Evolutionary conservation across 1,284 basidiomycete species (phyloP).

Genomic region (Naganishia cerealis): DNA sequence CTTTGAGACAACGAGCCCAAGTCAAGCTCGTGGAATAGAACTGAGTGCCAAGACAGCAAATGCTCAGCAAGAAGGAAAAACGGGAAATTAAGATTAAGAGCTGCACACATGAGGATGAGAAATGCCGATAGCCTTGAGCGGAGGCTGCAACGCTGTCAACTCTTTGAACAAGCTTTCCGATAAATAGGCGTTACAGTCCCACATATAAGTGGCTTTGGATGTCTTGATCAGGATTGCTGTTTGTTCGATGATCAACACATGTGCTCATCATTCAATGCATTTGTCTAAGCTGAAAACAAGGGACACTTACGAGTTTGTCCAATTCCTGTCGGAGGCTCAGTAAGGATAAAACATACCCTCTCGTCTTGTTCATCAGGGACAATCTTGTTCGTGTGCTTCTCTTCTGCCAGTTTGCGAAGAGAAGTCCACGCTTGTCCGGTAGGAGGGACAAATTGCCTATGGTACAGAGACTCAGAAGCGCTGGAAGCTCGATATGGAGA

Average conservation of each 20-base stretch:
- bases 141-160: constrained; percentile 38
- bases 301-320: constrained; percentile 49
- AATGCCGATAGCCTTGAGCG: constrained; percentile 50
- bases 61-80: not conserved
- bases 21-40: constrained; percentile 52
- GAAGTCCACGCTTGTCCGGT: constrained; percentile 48
- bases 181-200: constrained; percentile 51
- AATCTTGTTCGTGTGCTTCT: constrained; percentile 38
- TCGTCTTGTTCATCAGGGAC: constrained; percentile 45
- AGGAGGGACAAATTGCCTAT: constrained; percentile 46
- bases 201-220: constrained; percentile 45
- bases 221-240: constrained; percentile 51
- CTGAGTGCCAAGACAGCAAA: constrained; percentile 34
- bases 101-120: constrained; percentile 51
- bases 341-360: constrained; percentile 44
- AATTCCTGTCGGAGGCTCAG: constrained; percentile 47
- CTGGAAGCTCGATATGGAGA: not conserved
- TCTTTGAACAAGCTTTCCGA: constrained; percentile 42
- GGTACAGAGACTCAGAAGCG: constrained; percentile 30
- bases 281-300: not conserved
- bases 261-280: not conserved
- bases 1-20: constrained; percentile 48
- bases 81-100: not conserved
- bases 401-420: constrained; percentile 39
- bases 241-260: not conserved